These are phyloP conservation scores for Colletotrichum sp. DNA, from an alignment of 2,329 filamentous ascomycete genomes.

Conservation along the genomic window DNA sequence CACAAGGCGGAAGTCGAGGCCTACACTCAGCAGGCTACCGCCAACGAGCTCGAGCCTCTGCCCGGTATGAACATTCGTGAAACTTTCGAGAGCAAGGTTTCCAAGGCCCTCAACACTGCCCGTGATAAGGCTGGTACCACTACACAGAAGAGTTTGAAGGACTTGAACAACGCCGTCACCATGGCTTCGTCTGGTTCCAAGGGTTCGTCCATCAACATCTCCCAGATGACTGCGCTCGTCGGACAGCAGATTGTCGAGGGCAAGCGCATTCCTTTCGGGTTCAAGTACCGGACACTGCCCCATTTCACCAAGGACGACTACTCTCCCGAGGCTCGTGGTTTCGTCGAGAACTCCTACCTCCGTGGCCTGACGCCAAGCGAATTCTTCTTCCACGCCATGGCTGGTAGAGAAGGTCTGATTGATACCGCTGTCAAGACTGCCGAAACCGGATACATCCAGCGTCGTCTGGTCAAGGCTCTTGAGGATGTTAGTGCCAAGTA, in stretches of 20 bases:
- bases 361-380: conserved; percentile 93
- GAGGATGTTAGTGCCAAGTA: conserved; percentile 98
- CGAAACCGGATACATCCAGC: conserved; percentile 98
- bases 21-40: conserved; percentile 79
- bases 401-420: conserved; percentile 98
- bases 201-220: conserved; percentile 98
- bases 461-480: conserved; percentile 95
- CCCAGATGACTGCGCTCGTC: conserved; percentile 98
- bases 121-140: conserved; percentile 95
- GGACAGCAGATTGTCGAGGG: conserved; percentile 98
- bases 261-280: conserved; percentile 98
- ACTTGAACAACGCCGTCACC: conserved; percentile 93
- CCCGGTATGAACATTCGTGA: conserved; percentile 99
- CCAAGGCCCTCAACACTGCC: conserved; percentile 89
- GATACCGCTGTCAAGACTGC: conserved; percentile 99
- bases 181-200: conserved; percentile 98
- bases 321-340: conserved; percentile 93
- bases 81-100: conserved; percentile 97
- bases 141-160: conserved; percentile 90
- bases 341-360: conserved; percentile 98
- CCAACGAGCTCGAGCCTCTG: conserved; percentile 86
- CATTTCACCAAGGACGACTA: conserved; percentile 99
- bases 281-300: conserved; percentile 95
- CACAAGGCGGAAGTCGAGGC: conserved; percentile 82
- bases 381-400: conserved; percentile 99